Evolutionary conservation across 176 grass and related monocot genomes (phyloP).

Genomic region (Avena atlantica): DNA sequence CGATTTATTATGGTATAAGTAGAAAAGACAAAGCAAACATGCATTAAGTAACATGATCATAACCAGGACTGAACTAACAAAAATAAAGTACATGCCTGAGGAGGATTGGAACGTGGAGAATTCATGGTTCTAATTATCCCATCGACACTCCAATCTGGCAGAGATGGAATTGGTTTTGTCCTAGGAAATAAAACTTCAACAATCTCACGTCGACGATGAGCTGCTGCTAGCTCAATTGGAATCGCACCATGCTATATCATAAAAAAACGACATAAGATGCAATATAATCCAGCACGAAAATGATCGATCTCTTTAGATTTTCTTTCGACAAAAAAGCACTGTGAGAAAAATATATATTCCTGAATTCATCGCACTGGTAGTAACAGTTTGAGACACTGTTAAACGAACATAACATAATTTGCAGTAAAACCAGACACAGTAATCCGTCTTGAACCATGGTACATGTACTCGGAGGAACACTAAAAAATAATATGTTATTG

Average conservation of each 20-base stretch:
- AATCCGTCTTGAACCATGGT: not conserved
- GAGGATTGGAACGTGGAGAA: not conserved
- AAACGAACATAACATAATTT: not conserved
- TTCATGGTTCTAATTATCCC: conserved; percentile 32
- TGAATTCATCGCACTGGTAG: not conserved
- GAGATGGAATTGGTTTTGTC: conserved; percentile 35
- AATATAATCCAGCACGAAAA: conserved; percentile 1
- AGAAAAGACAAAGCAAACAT: conserved; percentile 1
- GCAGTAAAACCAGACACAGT: not conserved
- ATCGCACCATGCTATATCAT: conserved; percentile 29
- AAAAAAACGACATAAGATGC: not conserved
- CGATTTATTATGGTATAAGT: not conserved
- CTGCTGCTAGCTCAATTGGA: conserved; percentile 46
- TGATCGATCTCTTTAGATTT: not conserved
- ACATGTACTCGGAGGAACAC: not conserved
- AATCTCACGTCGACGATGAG: conserved; percentile 16
- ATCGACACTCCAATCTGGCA: conserved; percentile 32
- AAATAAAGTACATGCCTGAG: conserved; percentile 18
- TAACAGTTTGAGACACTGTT: not conserved
- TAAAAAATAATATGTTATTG: not conserved
- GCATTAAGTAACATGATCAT: not conserved
- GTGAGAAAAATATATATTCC: not conserved
- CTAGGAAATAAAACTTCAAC: conserved; percentile 49
- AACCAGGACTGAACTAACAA: not conserved
- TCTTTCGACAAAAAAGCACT: not conserved